Base-by-base conservation (phyloP, 768 basidiomycete species). In the Suillus placidus region DNA sequence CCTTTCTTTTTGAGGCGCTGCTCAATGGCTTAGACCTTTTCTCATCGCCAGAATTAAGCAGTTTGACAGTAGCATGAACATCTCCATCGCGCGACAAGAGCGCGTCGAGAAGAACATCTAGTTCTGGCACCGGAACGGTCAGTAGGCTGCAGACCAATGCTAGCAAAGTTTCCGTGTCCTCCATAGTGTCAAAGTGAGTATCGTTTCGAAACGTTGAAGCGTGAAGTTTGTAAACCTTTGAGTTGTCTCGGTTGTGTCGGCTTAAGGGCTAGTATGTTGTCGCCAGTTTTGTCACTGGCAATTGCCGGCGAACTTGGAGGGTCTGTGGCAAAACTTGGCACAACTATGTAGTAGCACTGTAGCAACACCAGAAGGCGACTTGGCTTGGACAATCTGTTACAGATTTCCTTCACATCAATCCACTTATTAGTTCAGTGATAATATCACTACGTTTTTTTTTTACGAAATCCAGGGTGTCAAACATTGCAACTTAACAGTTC, bases 141-240 rank as follows among this genome's bases (percentile, higher is more conserved):
- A 92, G 74, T 16, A 91, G 77, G 72, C 90, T 92, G 18, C 80
- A 77, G n/a, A 92, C 85, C 64, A 91, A 78, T 12, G 86, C 90
- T 51, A 93, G 79, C 40, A 92, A 80, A 8, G 80, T 85, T 37
- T 93, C 92, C 0, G 89, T 93, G 76, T 91, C 89, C 8, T 61
- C 68, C 76, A 78, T 78, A 26, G 52, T 47, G 51, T 40, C 8
- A 38, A 56, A 57, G 35, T n/a, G 23, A 1, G 13, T n/a, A 14
- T 34, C n/a, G 12, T 35, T 14, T 26, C 26, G 6, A n/a, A 58
- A 9, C 23, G 57, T 16, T 51, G 12, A 26, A 51, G 51, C 16
- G 38, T 56, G 2, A 35, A 14, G n/a, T 14, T 57, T 57, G 35
- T 57, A 7, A 56, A 23, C 18, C 6, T 34, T 34, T 16, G 14